These are phyloP conservation scores for Martensiomyces pterosporus DNA, from an alignment of 192 early-diverging fungal species.

Conservation along the genomic window DNA sequence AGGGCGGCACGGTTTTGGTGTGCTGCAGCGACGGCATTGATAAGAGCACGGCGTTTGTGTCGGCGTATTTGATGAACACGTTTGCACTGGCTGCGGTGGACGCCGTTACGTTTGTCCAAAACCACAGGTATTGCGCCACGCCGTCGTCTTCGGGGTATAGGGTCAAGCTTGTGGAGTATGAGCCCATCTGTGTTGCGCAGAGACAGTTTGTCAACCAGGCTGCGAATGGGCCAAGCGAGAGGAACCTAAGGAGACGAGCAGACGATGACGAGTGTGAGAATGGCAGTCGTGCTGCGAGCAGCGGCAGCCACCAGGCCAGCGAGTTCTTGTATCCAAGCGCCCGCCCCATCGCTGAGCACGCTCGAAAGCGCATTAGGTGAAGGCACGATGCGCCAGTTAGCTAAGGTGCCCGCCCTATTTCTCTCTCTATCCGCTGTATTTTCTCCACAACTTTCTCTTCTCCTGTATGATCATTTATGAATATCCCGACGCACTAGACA, in stretches of 20 bases:
- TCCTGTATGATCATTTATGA: no score
- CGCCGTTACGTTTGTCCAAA: slow-evolving; percentile 82
- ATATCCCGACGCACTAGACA: no score
- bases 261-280: slow-evolving; percentile 14
- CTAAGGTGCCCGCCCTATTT: no score
- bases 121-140: slow-evolving; percentile 71
- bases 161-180: slow-evolving; percentile 42
- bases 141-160: slow-evolving; percentile 41
- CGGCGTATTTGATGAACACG: slow-evolving; percentile 84
- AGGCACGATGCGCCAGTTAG: no score
- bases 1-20: slow-evolving; percentile 56
- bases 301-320: no score
- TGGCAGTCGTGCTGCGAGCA: not conserved
- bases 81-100: slow-evolving; percentile 60
- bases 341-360: no score
- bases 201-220: not conserved
- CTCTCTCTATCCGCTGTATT: no score
- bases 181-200: slow-evolving; percentile 40
- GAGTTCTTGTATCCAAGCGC: no score
- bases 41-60: slow-evolving; percentile 78
- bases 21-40: slow-evolving; percentile 81
- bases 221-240: not conserved
- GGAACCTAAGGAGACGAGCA: slow-evolving; percentile 9
- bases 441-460: no score
- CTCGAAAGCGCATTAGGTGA: no score